phyloP scores from a whole-genome alignment of 768 basidiomycete genomes.

The Epithele typhae region DNA sequence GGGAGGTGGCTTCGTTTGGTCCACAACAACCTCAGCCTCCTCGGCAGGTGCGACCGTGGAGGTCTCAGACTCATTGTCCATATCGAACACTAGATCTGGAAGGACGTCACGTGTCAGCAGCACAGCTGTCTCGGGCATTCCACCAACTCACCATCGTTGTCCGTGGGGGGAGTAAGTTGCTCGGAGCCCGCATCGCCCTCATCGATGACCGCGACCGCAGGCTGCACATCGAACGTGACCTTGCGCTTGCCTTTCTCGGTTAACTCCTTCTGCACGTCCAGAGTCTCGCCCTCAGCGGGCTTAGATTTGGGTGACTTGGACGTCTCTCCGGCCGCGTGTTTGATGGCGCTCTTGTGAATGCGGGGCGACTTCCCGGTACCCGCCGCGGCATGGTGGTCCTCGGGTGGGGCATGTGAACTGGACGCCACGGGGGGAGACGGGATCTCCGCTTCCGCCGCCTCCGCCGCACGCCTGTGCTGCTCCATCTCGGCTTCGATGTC shows the following conservation, averaged over 20 bases:
- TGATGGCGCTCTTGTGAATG: constrained; percentile 21
- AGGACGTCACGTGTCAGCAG: not conserved
- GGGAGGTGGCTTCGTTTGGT: too few species aligned
- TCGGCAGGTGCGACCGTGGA: too few species aligned
- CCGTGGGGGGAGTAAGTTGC: constrained; percentile 2
- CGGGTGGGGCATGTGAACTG: not conserved
- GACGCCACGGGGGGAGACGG: constrained; percentile 5
- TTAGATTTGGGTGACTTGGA: not conserved
- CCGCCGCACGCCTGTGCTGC: constrained; percentile 9
- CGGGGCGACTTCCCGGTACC: constrained; percentile 7
- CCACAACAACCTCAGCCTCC: too few species aligned
- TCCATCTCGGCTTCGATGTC: constrained; percentile 39
- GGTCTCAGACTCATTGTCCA: constrained; percentile 51
- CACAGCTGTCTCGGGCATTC: constrained; percentile 7
- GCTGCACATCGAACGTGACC: constrained; percentile 70
- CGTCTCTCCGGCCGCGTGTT: constrained; percentile 15
- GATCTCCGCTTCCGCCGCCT: constrained; percentile 4
- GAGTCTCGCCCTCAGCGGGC: not conserved
- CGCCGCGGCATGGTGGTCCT: not conserved
- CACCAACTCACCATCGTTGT: constrained; percentile 39
- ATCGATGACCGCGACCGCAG: constrained; percentile 45
- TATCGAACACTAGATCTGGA: constrained; percentile 63
- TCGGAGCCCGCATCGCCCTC: constrained; percentile 32
- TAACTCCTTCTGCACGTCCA: constrained; percentile 13
- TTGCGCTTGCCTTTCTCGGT: constrained; percentile 57